Percentiles rank a stretch among this genome's conserved stretches.
These are phyloP conservation scores for Polychytrium aggregatum DNA, from an alignment of 192 early-diverging fungal genomes.

Conservation along the genomic window DNA sequence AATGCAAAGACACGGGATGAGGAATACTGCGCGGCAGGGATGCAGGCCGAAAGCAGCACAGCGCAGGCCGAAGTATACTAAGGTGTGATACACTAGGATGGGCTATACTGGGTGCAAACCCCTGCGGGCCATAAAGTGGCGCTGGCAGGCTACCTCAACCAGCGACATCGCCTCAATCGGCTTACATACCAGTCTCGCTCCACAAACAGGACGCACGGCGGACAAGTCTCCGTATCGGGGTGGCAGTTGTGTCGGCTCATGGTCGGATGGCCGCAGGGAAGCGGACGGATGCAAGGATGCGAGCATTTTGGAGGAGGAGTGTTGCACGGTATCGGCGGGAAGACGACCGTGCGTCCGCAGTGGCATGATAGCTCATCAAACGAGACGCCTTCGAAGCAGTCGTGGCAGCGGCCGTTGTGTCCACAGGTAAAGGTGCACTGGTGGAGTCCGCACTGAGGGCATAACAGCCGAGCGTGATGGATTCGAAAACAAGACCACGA, in stretches of 20 bases:
- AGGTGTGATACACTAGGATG: no score
- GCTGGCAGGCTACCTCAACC: no score
- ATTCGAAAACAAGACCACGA: no score
- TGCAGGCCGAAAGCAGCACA: no score
- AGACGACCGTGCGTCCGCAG: conserved; percentile 69
- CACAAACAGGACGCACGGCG: conserved; percentile 81
- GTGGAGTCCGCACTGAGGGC: conserved; percentile 25
- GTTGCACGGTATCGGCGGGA: conserved; percentile 82
- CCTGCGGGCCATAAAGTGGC: no score
- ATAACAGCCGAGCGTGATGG: no score
- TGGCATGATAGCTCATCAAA: conserved; percentile 78
- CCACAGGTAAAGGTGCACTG: conserved; percentile 27
- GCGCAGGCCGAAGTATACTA: no score
- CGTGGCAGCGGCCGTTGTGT: conserved; percentile 33
- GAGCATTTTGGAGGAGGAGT: conserved; percentile 63
- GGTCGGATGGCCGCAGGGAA: conserved; percentile 68
- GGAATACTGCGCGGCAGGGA: neutral
- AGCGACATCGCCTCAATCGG: no score
- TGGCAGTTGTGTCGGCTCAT: conserved; percentile 75
- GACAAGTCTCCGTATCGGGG: conserved; percentile 70
- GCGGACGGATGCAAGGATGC: conserved; percentile 55
- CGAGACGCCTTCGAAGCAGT: conserved; percentile 47
- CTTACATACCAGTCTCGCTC: conserved; percentile 26
- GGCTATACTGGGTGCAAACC: no score
- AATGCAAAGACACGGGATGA: neutral